Evolutionary conservation across 2,329 filamentous ascomycete genomes (phyloP), one percentile per base, ranked within the genome.

Genomic region (Verticillium tricorpus): DNA sequence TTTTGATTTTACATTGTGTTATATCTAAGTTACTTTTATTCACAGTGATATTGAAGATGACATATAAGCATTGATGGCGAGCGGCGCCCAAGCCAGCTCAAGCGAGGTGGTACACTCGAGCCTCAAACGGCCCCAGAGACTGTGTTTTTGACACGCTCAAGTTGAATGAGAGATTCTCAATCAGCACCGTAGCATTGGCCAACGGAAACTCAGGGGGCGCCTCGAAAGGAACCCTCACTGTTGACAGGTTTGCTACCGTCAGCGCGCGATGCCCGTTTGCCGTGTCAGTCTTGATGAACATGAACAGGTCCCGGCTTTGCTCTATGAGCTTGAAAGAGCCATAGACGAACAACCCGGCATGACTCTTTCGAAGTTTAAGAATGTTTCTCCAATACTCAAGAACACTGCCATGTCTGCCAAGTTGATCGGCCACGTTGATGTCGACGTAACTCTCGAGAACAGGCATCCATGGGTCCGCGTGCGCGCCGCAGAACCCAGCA

Each of bases 381-480:
- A 25, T 25, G n/a, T 7, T 11, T n/a, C 17, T 54, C 50, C 50
- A 54, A 17, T 25, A 54, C 9, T 31, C 17, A 12, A 54, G 50
- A 12, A 25, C 8, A 31, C 78, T 79, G 0, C 72, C 62, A 0
- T 72, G 63, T 34, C 81, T 75, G 0, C 75, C 64, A 0, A 75
- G 66, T 69, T 90, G 87, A 1, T 77, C 75, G 12, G 80, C 78
- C 1, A 85, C 87, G 63, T 90, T 89, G 69, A 87, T 74, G 59
- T 83, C 79, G 28, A 85, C 82, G 62, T 85, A 80, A 12, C 84
- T 77, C 2, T 82, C 77, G 84, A 88, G 88, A 85, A 86, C 88
- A 0, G 85, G 12, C 37, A 40, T 40, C 37, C 37, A 40, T 17
- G 37, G 37, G 17, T 7, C 15, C 3, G 84, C 78, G 0, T 74